Evolutionary conservation across 2,329 filamentous ascomycete genomes (phyloP), one percentile per base, ranked within the genome.

Genomic region (Fusarium pseudonygamai): DNA sequence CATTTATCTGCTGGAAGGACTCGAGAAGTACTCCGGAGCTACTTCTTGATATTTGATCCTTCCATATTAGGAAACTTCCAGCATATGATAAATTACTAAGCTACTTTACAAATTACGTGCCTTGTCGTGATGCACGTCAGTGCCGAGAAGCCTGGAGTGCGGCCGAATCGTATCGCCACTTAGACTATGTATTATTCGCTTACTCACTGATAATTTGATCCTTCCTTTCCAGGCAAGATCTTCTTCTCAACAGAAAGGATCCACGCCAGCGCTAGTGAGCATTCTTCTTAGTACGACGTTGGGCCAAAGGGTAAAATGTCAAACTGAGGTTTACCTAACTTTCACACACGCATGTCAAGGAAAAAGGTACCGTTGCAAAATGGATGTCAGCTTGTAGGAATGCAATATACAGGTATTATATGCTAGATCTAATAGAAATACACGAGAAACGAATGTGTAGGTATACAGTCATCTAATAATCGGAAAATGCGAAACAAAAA

Each of bases 221-320:
- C 50, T 55, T n/a, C 34, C 24, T 12, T n/a, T 40, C 6, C 11
- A n/a, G 24, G 24, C 4, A 28, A 55, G 20, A 28, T 6, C 20
- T 4, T 8, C 10, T 18, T 18, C 7, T 28, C 24, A 16, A 3
- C 4, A 14, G 24, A 1, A 2, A 1, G 8, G 15, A 6, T 36
- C 13, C 30, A 26, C 30, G n/a, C 13, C n/a, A 34, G n/a, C 13
- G 6, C n/a, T 20, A 24, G 2, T 24, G 6, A 8, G 47, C 22
- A 6, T 26, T 11, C 12, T 50, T 24, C 12, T 4, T 4, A 9
- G 12, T 34, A 3, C 3, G 15, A 4, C 4, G 3, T 13, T 30
- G 3, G 32, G 3, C 7, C 11, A 3, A 20, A 34, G 8, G 6
- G 1, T 20, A 3, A 0, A 24, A 14, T 24, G 3, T 34, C 3